Percentiles rank a stretch among this genome's conserved stretches.
These are phyloP conservation scores for Prunus armeniaca DNA, from an alignment of 306 rosid species.

Conservation along the genomic window DNA sequence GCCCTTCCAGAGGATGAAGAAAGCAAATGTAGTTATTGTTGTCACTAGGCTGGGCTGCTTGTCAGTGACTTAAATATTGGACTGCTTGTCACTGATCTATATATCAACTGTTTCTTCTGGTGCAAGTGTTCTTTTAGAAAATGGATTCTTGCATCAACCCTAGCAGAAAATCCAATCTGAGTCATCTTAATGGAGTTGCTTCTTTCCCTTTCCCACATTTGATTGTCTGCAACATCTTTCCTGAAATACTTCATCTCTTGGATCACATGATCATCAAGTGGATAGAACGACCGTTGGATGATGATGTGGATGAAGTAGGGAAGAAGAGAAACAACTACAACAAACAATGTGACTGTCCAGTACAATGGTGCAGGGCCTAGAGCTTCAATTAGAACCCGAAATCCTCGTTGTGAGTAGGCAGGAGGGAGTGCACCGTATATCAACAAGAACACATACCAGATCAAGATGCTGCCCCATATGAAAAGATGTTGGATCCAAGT, in stretches of 20 bases:
- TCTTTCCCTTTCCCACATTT: constrained; percentile 30
- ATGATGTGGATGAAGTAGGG: constrained; percentile 27
- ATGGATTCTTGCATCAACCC: constrained; percentile 32
- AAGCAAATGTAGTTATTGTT: background rate
- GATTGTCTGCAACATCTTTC: constrained; percentile 18
- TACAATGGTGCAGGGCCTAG: constrained; percentile 19
- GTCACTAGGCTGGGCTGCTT: constrained; percentile 17
- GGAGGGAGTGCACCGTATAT: constrained; percentile 26
- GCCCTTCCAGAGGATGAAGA: too few relatives aligned
- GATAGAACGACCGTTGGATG: constrained; percentile 28
- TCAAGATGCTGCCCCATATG: constrained; percentile 35
- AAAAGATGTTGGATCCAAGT: constrained; percentile 41
- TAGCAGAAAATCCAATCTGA: constrained; percentile 27
- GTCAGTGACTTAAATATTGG: constrained; percentile 22
- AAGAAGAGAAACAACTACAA: constrained; percentile 20
- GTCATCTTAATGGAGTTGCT: constrained; percentile 23
- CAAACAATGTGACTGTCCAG: constrained; percentile 30
- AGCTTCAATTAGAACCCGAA: constrained; percentile 15
- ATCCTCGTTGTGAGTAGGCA: constrained; percentile 15
- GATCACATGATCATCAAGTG: constrained; percentile 34
- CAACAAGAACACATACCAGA: constrained; percentile 31
- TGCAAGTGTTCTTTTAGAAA: constrained; percentile 17
- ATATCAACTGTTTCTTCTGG: constrained; percentile 15
- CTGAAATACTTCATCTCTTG: constrained; percentile 31
- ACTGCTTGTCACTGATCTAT: constrained; percentile 18